Evolutionary conservation across 306 rosid species (phyloP).

Genomic region (Sindora glabra): DNA sequence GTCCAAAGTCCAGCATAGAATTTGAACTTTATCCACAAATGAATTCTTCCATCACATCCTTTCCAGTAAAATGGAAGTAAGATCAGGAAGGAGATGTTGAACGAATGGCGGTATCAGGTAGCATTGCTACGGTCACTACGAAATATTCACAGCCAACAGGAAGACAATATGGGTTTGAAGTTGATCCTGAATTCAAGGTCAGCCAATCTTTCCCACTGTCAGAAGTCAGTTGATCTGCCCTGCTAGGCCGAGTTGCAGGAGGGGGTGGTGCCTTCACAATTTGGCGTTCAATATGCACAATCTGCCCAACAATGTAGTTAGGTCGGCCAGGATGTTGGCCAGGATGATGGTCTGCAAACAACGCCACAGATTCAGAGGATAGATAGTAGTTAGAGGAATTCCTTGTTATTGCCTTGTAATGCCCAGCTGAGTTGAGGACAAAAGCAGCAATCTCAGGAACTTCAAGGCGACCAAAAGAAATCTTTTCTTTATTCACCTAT

Average conservation of each 20-base stretch:
- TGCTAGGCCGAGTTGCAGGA: conserved; percentile 26
- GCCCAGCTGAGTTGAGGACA: conserved; percentile 68
- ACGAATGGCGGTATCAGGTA: conserved; percentile 88
- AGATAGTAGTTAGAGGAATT: conserved; percentile 75
- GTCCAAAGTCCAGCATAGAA: conserved; percentile 34
- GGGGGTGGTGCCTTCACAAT: conserved; percentile 43
- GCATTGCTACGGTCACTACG: conserved; percentile 93
- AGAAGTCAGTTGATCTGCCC: conserved; percentile 29
- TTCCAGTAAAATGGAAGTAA: conserved; percentile 54
- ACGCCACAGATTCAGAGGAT: conserved; percentile 84
- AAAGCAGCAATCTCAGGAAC: conserved; percentile 92
- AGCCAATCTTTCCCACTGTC: conserved; percentile 58
- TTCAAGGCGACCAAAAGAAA: conserved; percentile 76
- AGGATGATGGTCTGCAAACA: conserved; percentile 78
- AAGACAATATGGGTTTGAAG: conserved; percentile 75
- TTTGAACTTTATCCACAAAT: conserved; percentile 58
- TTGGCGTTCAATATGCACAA: conserved; percentile 93
- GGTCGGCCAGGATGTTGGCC: too few species aligned
- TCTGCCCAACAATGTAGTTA: conserved; percentile 93
- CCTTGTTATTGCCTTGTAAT: conserved; percentile 79
- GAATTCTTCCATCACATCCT: conserved; percentile 88
- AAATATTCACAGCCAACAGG: conserved; percentile 97
- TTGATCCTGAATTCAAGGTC: conserved; percentile 94
- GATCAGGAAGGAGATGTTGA: conserved; percentile 95
- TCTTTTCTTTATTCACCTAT: conserved; percentile 95